phyloP scores from a whole-genome alignment of 2,329 filamentous ascomycete genomes.

The Penicillium brevicompactum region DNA sequence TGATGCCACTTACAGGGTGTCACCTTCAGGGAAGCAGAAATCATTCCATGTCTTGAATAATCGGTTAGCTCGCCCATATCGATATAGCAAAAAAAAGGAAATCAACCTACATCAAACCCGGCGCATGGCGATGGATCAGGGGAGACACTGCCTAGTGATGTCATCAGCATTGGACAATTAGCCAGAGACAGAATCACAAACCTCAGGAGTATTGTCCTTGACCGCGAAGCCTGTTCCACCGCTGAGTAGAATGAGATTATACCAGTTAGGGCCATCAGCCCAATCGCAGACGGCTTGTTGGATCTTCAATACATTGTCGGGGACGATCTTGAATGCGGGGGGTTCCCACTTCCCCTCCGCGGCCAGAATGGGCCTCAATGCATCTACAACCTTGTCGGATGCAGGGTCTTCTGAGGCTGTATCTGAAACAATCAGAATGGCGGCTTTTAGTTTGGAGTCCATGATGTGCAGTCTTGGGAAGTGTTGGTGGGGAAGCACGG shows the following conservation, averaged over 20 bases:
- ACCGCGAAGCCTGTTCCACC: slow-evolving; percentile 92
- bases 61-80: slow-evolving; percentile 19
- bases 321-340: slow-evolving; percentile 70
- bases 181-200: slow-evolving; percentile 41
- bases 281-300: slow-evolving; percentile 72
- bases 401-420: slow-evolving; percentile 80
- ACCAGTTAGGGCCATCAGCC: slow-evolving; percentile 65
- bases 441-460: slow-evolving; percentile 61
- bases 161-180: slow-evolving; percentile 16
- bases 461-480: slow-evolving; percentile 24
- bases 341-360: slow-evolving; percentile 74
- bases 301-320: slow-evolving; percentile 74
- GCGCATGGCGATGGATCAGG: slow-evolving; percentile 80
- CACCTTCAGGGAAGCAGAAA: slow-evolving; percentile 77
- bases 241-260: slow-evolving; percentile 81
- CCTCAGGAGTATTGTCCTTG: slow-evolving; percentile 86
- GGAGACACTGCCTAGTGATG: slow-evolving; percentile 69
- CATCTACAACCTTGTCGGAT: slow-evolving; percentile 71
- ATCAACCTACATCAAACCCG: slow-evolving; percentile 71
- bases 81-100: background rate
- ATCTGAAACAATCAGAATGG: slow-evolving; percentile 85
- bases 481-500: slow-evolving; percentile 8
- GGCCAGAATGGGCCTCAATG: slow-evolving; percentile 69
- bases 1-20: slow-evolving; percentile 74
- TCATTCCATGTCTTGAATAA: slow-evolving; percentile 75